Percentiles rank a stretch among this genome's conserved stretches.
Evolutionary conservation across 208 protist species (phyloP).

Genomic region (Angomonas desouzai): DNA sequence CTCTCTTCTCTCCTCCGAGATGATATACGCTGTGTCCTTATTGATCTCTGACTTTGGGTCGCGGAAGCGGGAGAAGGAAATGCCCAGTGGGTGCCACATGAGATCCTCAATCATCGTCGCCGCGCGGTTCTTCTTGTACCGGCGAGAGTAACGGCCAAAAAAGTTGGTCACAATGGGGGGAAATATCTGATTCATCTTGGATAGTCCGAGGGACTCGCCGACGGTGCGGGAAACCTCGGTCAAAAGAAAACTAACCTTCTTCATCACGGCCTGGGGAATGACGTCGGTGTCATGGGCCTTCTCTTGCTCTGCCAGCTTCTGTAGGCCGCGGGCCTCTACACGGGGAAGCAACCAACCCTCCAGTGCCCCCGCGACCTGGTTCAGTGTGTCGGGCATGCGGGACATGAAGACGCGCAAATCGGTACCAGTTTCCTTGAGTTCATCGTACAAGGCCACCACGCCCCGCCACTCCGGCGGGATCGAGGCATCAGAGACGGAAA

Average conservation of each 20-base stretch:
- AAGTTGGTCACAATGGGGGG: constrained; percentile 24
- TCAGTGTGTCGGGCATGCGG: constrained; percentile 30
- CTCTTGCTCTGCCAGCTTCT: background rate
- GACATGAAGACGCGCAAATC: constrained; percentile 37
- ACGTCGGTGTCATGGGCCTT: constrained; percentile 14
- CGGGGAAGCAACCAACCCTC: constrained; percentile 15
- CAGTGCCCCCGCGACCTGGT: constrained; percentile 19
- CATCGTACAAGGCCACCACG: constrained; percentile 39
- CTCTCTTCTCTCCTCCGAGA: constrained; percentile 1
- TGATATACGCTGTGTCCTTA: background rate
- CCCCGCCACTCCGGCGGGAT: constrained; percentile 14
- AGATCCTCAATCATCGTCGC: constrained; percentile 9
- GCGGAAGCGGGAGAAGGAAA: constrained; percentile 15
- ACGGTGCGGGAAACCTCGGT: constrained; percentile 26
- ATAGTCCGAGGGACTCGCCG: constrained; percentile 31
- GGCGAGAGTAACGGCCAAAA: constrained; percentile 28
- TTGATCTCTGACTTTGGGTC: background rate
- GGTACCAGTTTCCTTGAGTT: constrained; percentile 29
- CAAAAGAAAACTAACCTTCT: constrained; percentile 22
- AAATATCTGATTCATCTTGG: constrained; percentile 18
- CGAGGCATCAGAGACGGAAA: background rate
- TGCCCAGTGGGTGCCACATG: constrained; percentile 18
- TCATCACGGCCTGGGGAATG: constrained; percentile 8
- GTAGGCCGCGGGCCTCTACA: background rate
- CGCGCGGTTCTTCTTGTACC: constrained; percentile 11